These are phyloP conservation scores for Populus hybrid DNA, from an alignment of 441 rosid genomes.

Conservation along the genomic window DNA sequence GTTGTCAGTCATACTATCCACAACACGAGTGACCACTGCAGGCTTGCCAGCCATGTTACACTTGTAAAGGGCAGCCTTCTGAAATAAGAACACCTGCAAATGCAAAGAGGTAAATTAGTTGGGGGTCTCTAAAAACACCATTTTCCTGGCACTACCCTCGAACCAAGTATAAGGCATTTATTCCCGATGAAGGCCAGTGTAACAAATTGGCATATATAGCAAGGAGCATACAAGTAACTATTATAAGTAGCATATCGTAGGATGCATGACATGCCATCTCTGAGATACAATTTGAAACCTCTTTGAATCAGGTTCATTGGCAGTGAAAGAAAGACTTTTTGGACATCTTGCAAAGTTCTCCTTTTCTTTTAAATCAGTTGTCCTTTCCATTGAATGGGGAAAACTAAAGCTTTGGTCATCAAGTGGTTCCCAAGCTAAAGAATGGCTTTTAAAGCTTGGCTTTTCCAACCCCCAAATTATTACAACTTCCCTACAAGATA, in stretches of 20 bases:
- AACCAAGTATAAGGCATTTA: background rate
- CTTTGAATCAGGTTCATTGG: background rate
- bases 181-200: background rate
- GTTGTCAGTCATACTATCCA: constrained; percentile 98
- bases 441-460: background rate
- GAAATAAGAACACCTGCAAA: constrained; percentile 88
- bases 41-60: constrained; percentile 99
- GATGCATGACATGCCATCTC: background rate
- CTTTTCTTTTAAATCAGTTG: background rate
- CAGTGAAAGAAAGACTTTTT: background rate
- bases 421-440: background rate
- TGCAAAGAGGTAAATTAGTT: constrained; percentile 10
- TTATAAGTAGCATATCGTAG: background rate
- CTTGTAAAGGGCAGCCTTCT: constrained; percentile 94
- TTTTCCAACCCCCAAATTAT: background rate
- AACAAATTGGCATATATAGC: background rate
- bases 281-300: background rate
- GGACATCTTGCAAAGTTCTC: background rate
- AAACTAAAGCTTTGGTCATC: background rate
- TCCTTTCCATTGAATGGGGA: background rate
- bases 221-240: background rate
- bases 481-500: background rate
- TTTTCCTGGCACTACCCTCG: background rate
- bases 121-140: background rate
- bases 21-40: constrained; percentile 97